These are phyloP conservation scores for Aciculosporium take DNA, from an alignment of 2,329 filamentous ascomycete species.

Conservation along the genomic window DNA sequence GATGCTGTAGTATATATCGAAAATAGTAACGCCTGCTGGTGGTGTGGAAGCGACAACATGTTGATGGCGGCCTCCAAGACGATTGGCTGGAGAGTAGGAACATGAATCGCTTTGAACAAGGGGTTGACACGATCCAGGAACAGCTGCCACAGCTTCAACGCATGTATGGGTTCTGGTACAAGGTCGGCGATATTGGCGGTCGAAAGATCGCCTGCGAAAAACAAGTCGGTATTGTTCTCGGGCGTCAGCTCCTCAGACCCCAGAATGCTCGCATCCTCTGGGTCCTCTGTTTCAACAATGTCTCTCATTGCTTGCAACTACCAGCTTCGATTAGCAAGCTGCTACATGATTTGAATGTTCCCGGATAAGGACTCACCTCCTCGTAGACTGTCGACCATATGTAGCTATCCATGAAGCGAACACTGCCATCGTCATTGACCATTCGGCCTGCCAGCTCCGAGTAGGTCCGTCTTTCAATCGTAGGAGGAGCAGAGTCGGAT, in stretches of 20 bases:
- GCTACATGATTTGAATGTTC: not conserved
- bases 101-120: constrained; percentile 56
- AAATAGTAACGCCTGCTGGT: constrained; percentile 48
- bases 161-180: constrained; percentile 50
- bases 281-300: constrained; percentile 37
- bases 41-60: constrained; percentile 38
- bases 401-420: constrained; percentile 43
- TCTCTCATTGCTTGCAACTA: constrained; percentile 45
- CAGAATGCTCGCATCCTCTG: constrained; percentile 32
- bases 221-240: constrained; percentile 36
- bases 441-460: constrained; percentile 39
- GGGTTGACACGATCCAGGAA: constrained; percentile 65
- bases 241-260: constrained; percentile 36
- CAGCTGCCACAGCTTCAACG: constrained; percentile 60
- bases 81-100: constrained; percentile 51
- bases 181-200: constrained; percentile 31
- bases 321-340: constrained; percentile 7
- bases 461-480: constrained; percentile 16
- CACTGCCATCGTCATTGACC: constrained; percentile 38
- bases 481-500: constrained; percentile 13
- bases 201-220: constrained; percentile 29
- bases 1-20: constrained; percentile 50
- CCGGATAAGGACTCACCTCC: constrained; percentile 29
- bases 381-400: constrained; percentile 40
- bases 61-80: constrained; percentile 49